Base-by-base conservation (phyloP, 2,329 filamentous ascomycete genomes). In the Paraphoma sp. region DNA sequence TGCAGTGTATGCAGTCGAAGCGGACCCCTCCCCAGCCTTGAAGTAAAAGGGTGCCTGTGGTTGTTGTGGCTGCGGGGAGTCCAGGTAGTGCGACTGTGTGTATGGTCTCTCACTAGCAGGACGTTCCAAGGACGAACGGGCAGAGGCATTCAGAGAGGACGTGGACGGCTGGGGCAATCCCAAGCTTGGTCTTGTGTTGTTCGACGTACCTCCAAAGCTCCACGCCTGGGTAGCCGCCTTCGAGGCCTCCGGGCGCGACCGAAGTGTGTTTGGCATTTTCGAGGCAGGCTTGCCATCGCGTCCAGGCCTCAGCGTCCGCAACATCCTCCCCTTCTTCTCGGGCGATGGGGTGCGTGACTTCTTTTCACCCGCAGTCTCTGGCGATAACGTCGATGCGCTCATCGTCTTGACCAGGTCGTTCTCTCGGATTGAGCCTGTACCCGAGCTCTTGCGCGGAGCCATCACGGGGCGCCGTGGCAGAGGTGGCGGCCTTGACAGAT, bases 401-500 rank as follows among this genome's bases (percentile, higher is more conserved):
- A 52, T 52, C 6, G 57, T 68, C 51, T 69, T 60, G 40, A 64
- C 63, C 48, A 68, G 57, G 45, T 54, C 67, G 36, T 68, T 69
- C 10, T 62, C 57, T 7, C 65, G 65, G 47, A 46, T 58, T 4
- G 70, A 68, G 1, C 58, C 68, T 40, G 65, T 56, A n/a, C 69
- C 62, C 48, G 74, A 73, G 82, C 85, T 69, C 79, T 81, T 74
- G 80, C 83, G 51, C 74, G 71, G 57, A 53, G 69, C 60, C 73
- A 79, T 68, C 45, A 76, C 78, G n/a, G 85, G 83, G 1, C 83
- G 81, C 28, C 86, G 85, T 23, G 90, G 82, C 9, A 87, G 78
- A 14, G 86, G 78, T n/a, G 69, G 70, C 11, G 90, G 90, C 54
- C 88, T 87, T n/a, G 90, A 89, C n/a, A 96, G 81, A 65, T 96